These are phyloP conservation scores for Cyclotella choctawhatcheeana DNA, from an alignment of 108 stramenopile species.

Conservation along the genomic window DNA sequence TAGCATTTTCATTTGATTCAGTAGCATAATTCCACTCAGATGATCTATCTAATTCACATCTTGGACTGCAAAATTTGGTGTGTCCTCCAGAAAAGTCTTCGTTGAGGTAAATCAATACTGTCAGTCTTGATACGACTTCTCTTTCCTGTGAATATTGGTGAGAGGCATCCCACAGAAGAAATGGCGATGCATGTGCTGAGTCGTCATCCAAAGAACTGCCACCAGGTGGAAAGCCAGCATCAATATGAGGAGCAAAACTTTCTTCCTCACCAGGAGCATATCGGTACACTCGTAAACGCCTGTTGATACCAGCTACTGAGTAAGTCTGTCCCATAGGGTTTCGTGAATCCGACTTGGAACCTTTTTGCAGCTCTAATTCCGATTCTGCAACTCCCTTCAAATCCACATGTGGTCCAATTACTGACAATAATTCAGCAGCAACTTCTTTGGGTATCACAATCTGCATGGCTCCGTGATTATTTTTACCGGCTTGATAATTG, in stretches of 20 bases:
- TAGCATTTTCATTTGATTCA: neutral
- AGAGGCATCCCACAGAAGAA: slow-evolving; percentile 45
- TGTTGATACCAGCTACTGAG: slow-evolving; percentile 68
- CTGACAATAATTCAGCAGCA: slow-evolving; percentile 52
- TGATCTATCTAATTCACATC: slow-evolving; percentile 15
- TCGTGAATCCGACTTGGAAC: slow-evolving; percentile 1
- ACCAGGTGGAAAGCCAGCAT: slow-evolving; percentile 88
- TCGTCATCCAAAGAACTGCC: slow-evolving; percentile 63
- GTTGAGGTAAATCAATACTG: slow-evolving; percentile 87
- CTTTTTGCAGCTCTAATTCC: slow-evolving; percentile 13
- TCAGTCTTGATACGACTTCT: slow-evolving; percentile 73
- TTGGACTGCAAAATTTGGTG: slow-evolving; percentile 81
- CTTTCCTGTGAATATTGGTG: slow-evolving; percentile 43
- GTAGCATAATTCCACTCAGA: slow-evolving; percentile 18
- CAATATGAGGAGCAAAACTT: slow-evolving; percentile 87
- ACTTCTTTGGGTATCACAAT: slow-evolving; percentile 63
- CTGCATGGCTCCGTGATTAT: slow-evolving; percentile 83
- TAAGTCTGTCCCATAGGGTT: slow-evolving; percentile 31
- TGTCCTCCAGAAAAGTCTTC: slow-evolving; percentile 87
- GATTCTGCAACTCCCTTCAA: slow-evolving; percentile 50
- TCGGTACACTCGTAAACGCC: slow-evolving; percentile 80
- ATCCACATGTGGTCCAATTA: slow-evolving; percentile 68
- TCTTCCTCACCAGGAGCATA: slow-evolving; percentile 65
- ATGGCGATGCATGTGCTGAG: slow-evolving; percentile 1
- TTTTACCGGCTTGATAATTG: slow-evolving; percentile 71